Conservation (phyloP, 306 rosid genomes). For the Quercus cerris region DNA sequence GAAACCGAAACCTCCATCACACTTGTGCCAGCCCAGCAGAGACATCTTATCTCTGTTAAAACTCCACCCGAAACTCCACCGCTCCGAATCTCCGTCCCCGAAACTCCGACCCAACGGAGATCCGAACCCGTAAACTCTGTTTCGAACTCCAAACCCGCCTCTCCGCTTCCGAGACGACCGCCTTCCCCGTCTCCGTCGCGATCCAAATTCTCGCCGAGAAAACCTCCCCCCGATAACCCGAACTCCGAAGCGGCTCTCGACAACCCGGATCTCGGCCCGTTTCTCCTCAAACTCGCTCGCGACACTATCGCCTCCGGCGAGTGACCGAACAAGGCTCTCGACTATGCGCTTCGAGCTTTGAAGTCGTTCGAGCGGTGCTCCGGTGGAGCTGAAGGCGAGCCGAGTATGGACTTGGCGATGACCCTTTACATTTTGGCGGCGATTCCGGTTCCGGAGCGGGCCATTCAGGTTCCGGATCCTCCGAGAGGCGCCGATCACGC, state of each 20-base stretch:
- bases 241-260: slow-evolving; percentile 65
- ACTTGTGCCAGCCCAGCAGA: no score
- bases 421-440: no score
- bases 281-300: slow-evolving; percentile 79
- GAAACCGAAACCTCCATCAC: no score
- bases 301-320: slow-evolving; percentile 94
- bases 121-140: slow-evolving; percentile 28
- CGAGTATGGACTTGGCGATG: slow-evolving; percentile 23
- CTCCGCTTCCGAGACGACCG: slow-evolving; percentile 57
- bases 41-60: no score
- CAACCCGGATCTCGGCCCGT: slow-evolving; percentile 96
- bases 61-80: no score
- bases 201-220: slow-evolving; percentile 62
- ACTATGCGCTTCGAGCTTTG: slow-evolving; percentile 76
- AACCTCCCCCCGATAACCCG: slow-evolving; percentile 42
- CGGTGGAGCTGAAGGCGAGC: slow-evolving; percentile 46
- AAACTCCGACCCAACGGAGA: slow-evolving; percentile 35
- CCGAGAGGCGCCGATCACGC: no score
- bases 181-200: slow-evolving; percentile 84
- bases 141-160: slow-evolving; percentile 42
- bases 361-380: slow-evolving; percentile 84
- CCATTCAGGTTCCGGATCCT: no score
- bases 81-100: no score
- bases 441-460: no score
- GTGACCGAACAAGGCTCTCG: slow-evolving; percentile 80